A percentile compares a stretch with the other conserved stretches of the same genome.
Evolutionary conservation across 768 basidiomycete genomes (phyloP).

Genomic region (Xerocomellus chrysenteron): DNA sequence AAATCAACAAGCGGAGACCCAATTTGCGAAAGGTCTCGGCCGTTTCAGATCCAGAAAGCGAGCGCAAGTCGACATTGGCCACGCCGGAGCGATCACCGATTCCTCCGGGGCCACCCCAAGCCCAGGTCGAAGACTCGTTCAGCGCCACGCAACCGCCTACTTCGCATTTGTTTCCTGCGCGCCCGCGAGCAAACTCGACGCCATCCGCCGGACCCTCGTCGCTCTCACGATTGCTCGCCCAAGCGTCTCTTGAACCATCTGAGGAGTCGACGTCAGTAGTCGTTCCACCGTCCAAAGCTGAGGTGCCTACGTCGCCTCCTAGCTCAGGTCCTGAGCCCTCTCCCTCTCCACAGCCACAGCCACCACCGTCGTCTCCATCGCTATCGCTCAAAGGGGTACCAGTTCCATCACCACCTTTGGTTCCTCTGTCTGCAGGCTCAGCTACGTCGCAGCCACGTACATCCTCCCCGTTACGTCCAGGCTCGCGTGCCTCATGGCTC

Average conservation of each 20-base stretch:
- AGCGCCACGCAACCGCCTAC: conserved; percentile 63
- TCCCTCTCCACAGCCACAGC: conserved; percentile 36
- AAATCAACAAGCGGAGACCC: conserved; percentile 55
- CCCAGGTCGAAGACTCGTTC: conserved; percentile 75
- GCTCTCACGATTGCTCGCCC: conserved; percentile 74
- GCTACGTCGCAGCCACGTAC: conserved; percentile 29
- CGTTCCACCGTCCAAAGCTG: conserved; percentile 28
- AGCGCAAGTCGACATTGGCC: conserved; percentile 27
- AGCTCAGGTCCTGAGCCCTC: conserved; percentile 3
- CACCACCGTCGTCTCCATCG: conserved; percentile 26
- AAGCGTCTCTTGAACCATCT: conserved; percentile 48
- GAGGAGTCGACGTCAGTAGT: conserved; percentile 35
- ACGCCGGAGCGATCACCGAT: conserved; percentile 19
- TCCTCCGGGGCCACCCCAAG: conserved; percentile 61
- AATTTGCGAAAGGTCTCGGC: conserved; percentile 51
- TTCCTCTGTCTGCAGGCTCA: conserved; percentile 35
- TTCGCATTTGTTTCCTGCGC: conserved; percentile 63
- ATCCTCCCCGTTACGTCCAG: conserved; percentile 66
- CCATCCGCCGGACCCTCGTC: conserved; percentile 75
- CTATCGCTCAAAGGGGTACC: conserved; percentile 1
- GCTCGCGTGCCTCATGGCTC: conserved; percentile 67
- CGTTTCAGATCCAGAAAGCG: conserved; percentile 39
- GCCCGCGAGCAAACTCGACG: conserved; percentile 64
- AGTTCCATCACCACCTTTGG: conserved; percentile 1
- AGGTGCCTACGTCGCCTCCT: no score